Conservation (phyloP, 129 eudicot genomes). For the Mikania micrantha region DNA sequence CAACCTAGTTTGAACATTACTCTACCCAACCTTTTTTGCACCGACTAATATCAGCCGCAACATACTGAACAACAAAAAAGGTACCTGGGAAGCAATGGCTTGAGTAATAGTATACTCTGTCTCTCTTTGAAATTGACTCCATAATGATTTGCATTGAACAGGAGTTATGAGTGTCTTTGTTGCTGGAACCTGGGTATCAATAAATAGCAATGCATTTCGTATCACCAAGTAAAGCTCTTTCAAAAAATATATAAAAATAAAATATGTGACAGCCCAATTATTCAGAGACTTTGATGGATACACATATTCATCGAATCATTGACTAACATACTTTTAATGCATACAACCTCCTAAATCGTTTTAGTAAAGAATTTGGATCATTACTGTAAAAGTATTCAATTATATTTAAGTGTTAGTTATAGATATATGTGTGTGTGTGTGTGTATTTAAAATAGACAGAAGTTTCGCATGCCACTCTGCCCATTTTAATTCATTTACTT, state of each 20-base stretch:
- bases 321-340: not conserved
- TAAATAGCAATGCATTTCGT: not conserved
- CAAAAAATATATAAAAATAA: not conserved
- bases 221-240: not conserved
- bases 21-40: not conserved
- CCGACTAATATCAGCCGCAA: not conserved
- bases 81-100: conserved; percentile 88
- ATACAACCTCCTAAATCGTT: not conserved
- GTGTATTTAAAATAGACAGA: not conserved
- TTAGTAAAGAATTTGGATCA: not conserved
- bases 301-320: not conserved
- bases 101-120: conserved; percentile 89
- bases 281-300: not conserved
- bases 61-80: conserved; percentile 3
- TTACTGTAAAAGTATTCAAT: not conserved
- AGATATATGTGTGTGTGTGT: no score
- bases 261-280: not conserved
- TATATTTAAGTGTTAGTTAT: not conserved
- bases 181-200: conserved; percentile 57
- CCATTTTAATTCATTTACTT: not conserved
- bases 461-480: not conserved
- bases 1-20: not conserved
- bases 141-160: conserved; percentile 84
- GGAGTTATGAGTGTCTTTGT: conserved; percentile 87
- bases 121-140: conserved; percentile 91